Percentiles rank a stretch among this genome's conserved stretches.
Conservation (phyloP, 208 protist genomes). For the Strigomonas culicis region DNA sequence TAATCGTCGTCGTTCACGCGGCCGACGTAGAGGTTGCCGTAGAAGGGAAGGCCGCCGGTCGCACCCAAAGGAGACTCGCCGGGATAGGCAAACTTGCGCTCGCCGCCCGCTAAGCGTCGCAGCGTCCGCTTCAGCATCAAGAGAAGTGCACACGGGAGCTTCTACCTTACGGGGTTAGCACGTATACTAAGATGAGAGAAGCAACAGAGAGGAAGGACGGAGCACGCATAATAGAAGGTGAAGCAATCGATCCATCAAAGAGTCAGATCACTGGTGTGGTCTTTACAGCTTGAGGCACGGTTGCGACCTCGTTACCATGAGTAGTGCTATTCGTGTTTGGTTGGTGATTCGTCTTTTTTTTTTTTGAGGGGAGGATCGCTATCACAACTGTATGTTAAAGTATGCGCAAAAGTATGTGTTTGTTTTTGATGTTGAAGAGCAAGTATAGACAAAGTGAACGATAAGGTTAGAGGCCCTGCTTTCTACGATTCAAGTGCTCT, state of each 20-base stretch:
- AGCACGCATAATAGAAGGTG: not conserved
- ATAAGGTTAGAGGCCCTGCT: too few species aligned
- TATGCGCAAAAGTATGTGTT: not conserved
- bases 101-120: slow-evolving; percentile 47
- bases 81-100: slow-evolving; percentile 55
- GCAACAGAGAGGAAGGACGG: not conserved
- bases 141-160: too few species aligned
- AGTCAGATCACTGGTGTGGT: too few species aligned
- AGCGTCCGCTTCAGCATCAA: slow-evolving; percentile 31
- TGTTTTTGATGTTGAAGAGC: not conserved
- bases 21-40: slow-evolving; percentile 82
- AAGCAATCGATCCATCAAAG: too few species aligned
- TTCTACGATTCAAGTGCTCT: slow-evolving; percentile 10
- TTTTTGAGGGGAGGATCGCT: too few species aligned
- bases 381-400: not conserved
- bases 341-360: not conserved
- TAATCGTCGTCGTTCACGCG: slow-evolving; percentile 80
- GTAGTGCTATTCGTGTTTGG: not conserved
- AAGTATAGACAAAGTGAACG: not conserved
- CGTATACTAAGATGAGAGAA: too few species aligned
- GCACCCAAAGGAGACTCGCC: slow-evolving; percentile 42
- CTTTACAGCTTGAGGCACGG: too few species aligned
- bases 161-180: too few species aligned
- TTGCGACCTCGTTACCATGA: too few species aligned
- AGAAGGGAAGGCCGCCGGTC: slow-evolving; percentile 78